Evolutionary conservation across 2,329 filamentous ascomycete species (phyloP).

Genomic region (Hypoxylon sp.): DNA sequence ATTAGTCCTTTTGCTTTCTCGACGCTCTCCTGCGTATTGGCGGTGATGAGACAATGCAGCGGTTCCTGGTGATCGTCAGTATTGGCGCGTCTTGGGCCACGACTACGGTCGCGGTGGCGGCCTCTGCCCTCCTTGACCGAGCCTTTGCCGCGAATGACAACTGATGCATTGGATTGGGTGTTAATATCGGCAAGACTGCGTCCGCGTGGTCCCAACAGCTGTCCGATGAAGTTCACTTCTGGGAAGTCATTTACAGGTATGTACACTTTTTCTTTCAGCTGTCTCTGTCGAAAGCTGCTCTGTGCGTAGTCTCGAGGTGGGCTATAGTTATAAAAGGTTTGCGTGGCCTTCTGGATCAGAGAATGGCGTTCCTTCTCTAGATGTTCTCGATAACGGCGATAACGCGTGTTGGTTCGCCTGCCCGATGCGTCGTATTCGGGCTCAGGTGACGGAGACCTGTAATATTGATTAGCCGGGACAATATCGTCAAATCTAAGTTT

Average conservation of each 20-base stretch:
- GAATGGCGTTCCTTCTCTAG: slow-evolving; percentile 84
- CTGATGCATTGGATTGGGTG: slow-evolving; percentile 79
- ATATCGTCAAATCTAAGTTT: slow-evolving; percentile 83
- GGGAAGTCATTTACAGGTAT: slow-evolving; percentile 87
- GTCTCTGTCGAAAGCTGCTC: slow-evolving; percentile 64
- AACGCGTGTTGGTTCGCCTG: slow-evolving; percentile 82
- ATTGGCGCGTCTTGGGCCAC: background rate
- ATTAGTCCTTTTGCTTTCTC: slow-evolving; percentile 72
- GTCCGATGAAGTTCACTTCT: slow-evolving; percentile 89
- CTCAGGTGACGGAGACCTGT: slow-evolving; percentile 79
- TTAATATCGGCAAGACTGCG: slow-evolving; percentile 87
- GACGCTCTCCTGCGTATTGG: background rate
- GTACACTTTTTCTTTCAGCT: slow-evolving; percentile 86
- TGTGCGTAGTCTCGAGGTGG: slow-evolving; percentile 75
- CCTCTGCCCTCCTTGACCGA: slow-evolving; percentile 79
- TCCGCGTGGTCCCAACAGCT: slow-evolving; percentile 86
- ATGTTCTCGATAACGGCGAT: slow-evolving; percentile 80
- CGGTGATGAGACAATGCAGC: background rate
- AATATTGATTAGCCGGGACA: slow-evolving; percentile 77
- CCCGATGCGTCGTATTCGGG: slow-evolving; percentile 85
- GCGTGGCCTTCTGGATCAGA: slow-evolving; percentile 81
- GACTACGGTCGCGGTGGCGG: background rate
- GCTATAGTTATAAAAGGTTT: slow-evolving; percentile 82
- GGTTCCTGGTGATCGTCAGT: slow-evolving; percentile 3
- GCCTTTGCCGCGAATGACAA: slow-evolving; percentile 83